These are phyloP conservation scores for Penicillium janthinellum DNA, from an alignment of 2,329 filamentous ascomycete genomes.

Conservation along the genomic window DNA sequence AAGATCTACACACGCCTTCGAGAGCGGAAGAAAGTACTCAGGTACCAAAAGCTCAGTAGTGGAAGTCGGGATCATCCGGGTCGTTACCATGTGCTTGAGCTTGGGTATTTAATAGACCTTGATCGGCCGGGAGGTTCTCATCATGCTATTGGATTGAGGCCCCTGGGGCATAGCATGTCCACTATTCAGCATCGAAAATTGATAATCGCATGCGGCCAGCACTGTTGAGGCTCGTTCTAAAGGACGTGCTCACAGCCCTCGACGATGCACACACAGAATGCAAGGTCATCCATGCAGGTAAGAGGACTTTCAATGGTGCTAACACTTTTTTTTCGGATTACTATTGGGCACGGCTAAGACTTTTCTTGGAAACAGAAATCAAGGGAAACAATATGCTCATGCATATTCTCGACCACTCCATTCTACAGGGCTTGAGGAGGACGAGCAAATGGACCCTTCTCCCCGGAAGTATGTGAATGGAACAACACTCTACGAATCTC, in stretches of 20 bases:
- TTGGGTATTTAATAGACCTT: too few species aligned
- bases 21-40: too few species aligned
- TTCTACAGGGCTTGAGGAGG: not conserved
- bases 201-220: not conserved
- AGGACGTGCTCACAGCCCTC: not conserved
- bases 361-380: not conserved
- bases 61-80: too few species aligned
- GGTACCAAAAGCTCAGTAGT: too few species aligned
- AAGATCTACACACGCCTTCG: not conserved
- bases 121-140: too few species aligned
- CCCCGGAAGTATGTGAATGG: not conserved
- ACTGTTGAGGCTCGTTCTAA: not conserved
- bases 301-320: slow-evolving; percentile 32
- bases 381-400: not conserved
- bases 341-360: too few species aligned
- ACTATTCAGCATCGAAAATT: not conserved
- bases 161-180: too few species aligned
- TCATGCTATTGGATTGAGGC: too few species aligned
- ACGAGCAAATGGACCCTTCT: not conserved
- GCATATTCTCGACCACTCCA: not conserved
- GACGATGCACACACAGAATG: slow-evolving; percentile 8
- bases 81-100: too few species aligned
- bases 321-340: not conserved
- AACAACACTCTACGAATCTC: not conserved
- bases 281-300: slow-evolving; percentile 16